Conservation (phyloP, 108 stramenopile species). For the Skeletonema tropicum region DNA sequence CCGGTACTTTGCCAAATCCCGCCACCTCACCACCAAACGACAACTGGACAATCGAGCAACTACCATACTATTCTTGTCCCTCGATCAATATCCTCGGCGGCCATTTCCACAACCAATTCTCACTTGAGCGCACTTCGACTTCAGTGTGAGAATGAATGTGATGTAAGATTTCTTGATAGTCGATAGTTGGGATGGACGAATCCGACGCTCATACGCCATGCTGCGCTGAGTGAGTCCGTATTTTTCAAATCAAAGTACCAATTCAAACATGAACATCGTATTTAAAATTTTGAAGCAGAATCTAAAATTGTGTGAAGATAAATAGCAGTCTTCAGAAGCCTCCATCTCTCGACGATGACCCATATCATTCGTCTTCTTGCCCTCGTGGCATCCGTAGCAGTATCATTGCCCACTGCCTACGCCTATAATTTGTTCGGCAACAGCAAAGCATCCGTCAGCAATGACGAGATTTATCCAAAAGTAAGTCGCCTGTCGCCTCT, state of each 20-base stretch:
- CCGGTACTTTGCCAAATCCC: no score
- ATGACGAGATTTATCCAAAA: not conserved
- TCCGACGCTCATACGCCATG: no score
- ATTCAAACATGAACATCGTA: no score
- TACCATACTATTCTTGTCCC: slow-evolving; percentile 74
- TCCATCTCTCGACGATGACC: not conserved
- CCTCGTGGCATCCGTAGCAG: not conserved
- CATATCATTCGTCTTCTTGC: not conserved
- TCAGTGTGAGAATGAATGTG: slow-evolving; percentile 60
- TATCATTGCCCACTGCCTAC: not conserved
- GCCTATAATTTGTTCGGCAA: not conserved
- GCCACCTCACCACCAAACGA: slow-evolving; percentile 51
- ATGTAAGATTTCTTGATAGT: no score
- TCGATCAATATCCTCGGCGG: slow-evolving; percentile 51
- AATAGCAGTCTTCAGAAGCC: no score
- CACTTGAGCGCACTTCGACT: slow-evolving; percentile 40
- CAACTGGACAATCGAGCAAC: slow-evolving; percentile 79
- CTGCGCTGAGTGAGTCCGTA: no score
- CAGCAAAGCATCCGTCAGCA: not conserved
- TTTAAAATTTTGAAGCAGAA: no score
- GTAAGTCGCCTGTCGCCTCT: not conserved
- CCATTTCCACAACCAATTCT: slow-evolving; percentile 42
- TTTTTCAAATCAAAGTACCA: no score
- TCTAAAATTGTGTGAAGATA: no score
- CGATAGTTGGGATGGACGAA: no score